Percentiles rank a stretch among this genome's conserved stretches.
phyloP scores from a whole-genome alignment of 176 grass and related monocot genomes.

The Eleusine coracana region DNA sequence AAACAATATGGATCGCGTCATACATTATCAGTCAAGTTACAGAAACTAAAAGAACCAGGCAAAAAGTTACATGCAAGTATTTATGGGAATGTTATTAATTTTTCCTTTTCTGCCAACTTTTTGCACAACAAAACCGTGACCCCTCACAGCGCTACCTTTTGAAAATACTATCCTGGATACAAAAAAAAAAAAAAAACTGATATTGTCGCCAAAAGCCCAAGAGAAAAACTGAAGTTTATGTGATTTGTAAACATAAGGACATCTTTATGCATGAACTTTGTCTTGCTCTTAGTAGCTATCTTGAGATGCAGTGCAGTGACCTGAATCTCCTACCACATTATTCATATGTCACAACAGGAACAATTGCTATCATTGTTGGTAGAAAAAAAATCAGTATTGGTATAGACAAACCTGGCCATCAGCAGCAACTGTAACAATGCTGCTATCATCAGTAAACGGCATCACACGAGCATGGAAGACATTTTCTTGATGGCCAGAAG shows the following conservation, averaged over 20 bases:
- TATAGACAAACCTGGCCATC: conserved; percentile 78
- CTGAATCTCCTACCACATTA: conserved; percentile 25
- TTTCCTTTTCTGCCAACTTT: background rate
- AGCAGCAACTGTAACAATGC: conserved; percentile 68
- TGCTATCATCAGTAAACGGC: conserved; percentile 74
- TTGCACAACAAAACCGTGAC: background rate
- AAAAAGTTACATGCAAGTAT: background rate
- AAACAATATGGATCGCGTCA: conserved; percentile 13
- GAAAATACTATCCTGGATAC: background rate
- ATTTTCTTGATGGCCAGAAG: conserved; percentile 78
- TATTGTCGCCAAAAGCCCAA: background rate
- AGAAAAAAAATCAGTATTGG: background rate
- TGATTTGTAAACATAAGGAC: background rate
- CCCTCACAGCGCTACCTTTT: background rate
- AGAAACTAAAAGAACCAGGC: background rate
- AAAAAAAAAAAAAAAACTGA: background rate
- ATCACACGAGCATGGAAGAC: conserved; percentile 79
- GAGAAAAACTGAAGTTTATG: background rate
- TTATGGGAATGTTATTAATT: background rate
- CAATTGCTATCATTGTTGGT: background rate
- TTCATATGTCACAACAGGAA: background rate
- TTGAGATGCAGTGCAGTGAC: background rate
- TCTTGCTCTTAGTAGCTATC: conserved; percentile 4
- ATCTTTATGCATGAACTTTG: background rate
- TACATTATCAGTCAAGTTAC: conserved; percentile 8